phyloP scores from a whole-genome alignment of 495 filamentous ascomycete genomes.

The Talaromyces nanjingensis region DNA sequence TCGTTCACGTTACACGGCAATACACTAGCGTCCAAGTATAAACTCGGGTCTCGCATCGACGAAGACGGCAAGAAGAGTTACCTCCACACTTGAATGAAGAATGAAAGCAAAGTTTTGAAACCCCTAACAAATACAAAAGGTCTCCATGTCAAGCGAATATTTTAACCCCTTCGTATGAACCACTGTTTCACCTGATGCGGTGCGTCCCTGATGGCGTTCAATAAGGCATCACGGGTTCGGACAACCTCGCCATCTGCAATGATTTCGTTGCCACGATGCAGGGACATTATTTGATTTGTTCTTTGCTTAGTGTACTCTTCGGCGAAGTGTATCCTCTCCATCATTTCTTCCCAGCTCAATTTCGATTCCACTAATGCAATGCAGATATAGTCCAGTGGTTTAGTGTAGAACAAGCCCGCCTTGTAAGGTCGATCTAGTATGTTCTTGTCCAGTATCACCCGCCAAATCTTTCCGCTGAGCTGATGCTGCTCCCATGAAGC shows the following conservation, averaged over 20 bases:
- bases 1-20: too few relatives aligned
- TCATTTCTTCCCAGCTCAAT: conserved; percentile 1
- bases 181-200: not conserved
- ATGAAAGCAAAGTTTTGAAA: not conserved
- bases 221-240: not conserved
- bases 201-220: not conserved
- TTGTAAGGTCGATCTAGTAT: not conserved
- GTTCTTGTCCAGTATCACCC: not conserved
- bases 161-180: not conserved
- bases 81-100: not conserved
- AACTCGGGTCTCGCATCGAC: too few relatives aligned
- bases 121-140: not conserved
- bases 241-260: not conserved
- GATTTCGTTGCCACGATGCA: not conserved
- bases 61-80: too few relatives aligned
- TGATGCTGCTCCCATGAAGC: not conserved
- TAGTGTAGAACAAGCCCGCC: not conserved
- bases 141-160: not conserved
- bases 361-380: conserved; percentile 3
- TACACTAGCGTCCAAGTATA: too few relatives aligned
- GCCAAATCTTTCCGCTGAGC: not conserved
- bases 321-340: not conserved
- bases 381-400: not conserved
- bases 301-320: not conserved
- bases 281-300: not conserved